Base-by-base conservation (phyloP, 108 stramenopile genomes). In the Skeletonema tropicum region DNA sequence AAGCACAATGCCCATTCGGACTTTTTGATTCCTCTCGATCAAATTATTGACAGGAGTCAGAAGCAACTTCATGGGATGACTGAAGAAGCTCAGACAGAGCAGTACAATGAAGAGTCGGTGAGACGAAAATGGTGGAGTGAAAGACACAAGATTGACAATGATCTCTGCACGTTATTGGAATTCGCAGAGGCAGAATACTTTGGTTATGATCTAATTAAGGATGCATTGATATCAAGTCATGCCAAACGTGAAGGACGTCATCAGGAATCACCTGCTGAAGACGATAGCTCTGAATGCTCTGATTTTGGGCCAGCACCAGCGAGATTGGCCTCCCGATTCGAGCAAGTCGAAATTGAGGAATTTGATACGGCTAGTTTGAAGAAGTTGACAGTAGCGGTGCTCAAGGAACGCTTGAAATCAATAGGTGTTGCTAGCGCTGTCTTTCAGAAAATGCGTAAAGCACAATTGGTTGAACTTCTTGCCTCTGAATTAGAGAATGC, bases 81-180 rank as follows among this genome's bases (percentile, higher is more conserved):
- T 57, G 71, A 75, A 67, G 70, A 74, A 15, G 55, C 64, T 31
- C 81, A 78, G 41, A 52, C 71, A 10, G 80, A 74, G 58, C 33
- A 84, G 25, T 85, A 68, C 41, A 72, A 79, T 38, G 83, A 74
- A 23, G 84, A 85, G 46, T 72, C 74, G 33, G 57, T 65, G 6
- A 92, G 88, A 72, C 72, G 86, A 38, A 66, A 79, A 49, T 94
- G 95, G 92, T 94, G 93, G 93, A 73, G 84, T 7, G 79, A 88
- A 60, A 76, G 95, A 26, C 73, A 85, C 39, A 62, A 67, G 21
- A 71, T 91, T 35, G 92, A 96, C 52, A 75, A 88, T 8, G 74
- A 80, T 21, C 73, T 96, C 42, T 70, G 70, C 45, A 31, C 35
- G 1, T 68, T 90, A 15, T 33, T 94, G 11, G 64, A 86, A 48